phyloP scores from a whole-genome alignment of 768 basidiomycete genomes.

The Tulasnella sp. region DNA sequence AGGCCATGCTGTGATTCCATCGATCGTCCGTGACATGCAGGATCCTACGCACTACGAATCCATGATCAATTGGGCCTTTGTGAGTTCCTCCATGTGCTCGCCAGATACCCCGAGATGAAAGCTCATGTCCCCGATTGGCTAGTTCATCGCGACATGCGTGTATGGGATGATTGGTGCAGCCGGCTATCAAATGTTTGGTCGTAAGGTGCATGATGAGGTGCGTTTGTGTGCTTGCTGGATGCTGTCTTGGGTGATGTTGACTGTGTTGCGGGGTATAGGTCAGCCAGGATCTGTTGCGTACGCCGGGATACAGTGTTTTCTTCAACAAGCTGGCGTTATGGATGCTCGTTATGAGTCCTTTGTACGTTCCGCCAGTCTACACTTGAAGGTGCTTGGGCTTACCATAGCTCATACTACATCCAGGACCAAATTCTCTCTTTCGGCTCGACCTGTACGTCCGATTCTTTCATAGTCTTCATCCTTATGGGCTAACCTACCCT shows the following conservation, averaged over 20 bases:
- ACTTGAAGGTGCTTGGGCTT: slow-evolving; percentile 20
- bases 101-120: neutral
- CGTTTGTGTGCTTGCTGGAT: slow-evolving; percentile 18
- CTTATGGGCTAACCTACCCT: neutral
- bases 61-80: slow-evolving; percentile 82
- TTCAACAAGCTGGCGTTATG: slow-evolving; percentile 69
- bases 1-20: slow-evolving; percentile 87
- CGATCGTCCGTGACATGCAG: slow-evolving; percentile 77
- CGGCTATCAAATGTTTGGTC: slow-evolving; percentile 89
- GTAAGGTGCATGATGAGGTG: slow-evolving; percentile 67
- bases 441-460: slow-evolving; percentile 72
- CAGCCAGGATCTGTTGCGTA: slow-evolving; percentile 65
- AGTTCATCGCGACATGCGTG: slow-evolving; percentile 51
- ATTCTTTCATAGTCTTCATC: slow-evolving; percentile 39
- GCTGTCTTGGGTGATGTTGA: neutral
- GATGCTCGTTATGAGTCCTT: slow-evolving; percentile 69
- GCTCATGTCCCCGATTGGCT: slow-evolving; percentile 2
- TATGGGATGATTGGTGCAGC: slow-evolving; percentile 53
- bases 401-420: neutral
- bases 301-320: slow-evolving; percentile 53
- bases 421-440: slow-evolving; percentile 80
- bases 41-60: slow-evolving; percentile 66
- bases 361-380: slow-evolving; percentile 30
- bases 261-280: slow-evolving; percentile 38
- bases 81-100: slow-evolving; percentile 28